phyloP scores from a whole-genome alignment of 805 yeast genomes.

The Lachancea kluyveri region DNA sequence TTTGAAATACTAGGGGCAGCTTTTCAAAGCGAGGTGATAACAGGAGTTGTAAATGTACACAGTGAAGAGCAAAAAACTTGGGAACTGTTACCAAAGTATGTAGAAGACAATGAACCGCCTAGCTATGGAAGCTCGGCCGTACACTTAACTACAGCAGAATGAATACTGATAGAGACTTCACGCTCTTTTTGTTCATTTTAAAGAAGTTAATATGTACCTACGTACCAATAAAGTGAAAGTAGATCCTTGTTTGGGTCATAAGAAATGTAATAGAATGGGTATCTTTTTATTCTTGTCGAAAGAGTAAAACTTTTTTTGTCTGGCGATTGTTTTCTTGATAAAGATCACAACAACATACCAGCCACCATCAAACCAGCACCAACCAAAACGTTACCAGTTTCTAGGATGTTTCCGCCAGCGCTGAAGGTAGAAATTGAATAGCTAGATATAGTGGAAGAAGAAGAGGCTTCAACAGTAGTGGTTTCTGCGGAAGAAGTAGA shows the following conservation, averaged over 20 bases:
- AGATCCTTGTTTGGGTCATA: too few relatives aligned
- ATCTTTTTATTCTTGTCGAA: conserved; percentile 1
- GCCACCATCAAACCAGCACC: conserved; percentile 18
- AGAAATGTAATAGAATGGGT: background rate
- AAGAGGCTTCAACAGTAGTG: conserved; percentile 38
- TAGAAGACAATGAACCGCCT: conserved; percentile 5
- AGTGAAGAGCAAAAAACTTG: conserved; percentile 4
- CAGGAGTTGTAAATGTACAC: conserved; percentile 9
- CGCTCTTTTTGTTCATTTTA: too few relatives aligned
- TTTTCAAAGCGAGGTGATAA: conserved; percentile 21
- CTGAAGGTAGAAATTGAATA: conserved; percentile 41
- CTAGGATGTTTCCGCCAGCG: conserved; percentile 44
- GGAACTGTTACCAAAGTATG: conserved; percentile 5
- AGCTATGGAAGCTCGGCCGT: too few relatives aligned
- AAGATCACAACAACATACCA: conserved; percentile 7
- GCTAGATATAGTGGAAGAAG: conserved; percentile 32
- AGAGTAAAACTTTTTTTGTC: background rate
- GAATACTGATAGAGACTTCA: too few relatives aligned
- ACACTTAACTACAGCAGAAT: too few relatives aligned
- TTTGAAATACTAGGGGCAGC: conserved; percentile 19
- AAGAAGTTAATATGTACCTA: too few relatives aligned
- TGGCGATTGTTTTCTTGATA: too few relatives aligned
- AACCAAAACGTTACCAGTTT: conserved; percentile 22
- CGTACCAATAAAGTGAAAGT: too few relatives aligned
- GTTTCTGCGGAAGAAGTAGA: conserved; percentile 31